Percentiles rank a stretch among this genome's conserved stretches.
These are phyloP conservation scores for Aspergillus tamarii DNA, from an alignment of 2,329 filamentous ascomycete genomes.

Conservation along the genomic window DNA sequence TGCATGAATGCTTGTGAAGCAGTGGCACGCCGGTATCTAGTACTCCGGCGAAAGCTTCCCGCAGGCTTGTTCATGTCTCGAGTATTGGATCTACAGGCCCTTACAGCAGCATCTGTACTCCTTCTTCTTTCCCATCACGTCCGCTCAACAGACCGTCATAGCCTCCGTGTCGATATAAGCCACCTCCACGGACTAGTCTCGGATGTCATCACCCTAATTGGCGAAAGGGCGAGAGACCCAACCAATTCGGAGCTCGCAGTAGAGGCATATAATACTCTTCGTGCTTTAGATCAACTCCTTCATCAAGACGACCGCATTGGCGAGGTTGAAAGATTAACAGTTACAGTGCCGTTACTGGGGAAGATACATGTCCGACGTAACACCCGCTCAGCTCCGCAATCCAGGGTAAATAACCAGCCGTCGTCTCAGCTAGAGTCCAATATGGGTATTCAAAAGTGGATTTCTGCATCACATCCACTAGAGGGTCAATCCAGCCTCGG, in stretches of 20 bases:
- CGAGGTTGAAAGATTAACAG: constrained; percentile 11
- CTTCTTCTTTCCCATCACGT: constrained; percentile 17
- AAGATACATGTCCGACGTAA: constrained; percentile 24
- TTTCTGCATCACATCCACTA: neutral
- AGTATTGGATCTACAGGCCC: constrained; percentile 22
- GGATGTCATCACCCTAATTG: constrained; percentile 16
- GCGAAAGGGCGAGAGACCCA: constrained; percentile 10
- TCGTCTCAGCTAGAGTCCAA: neutral
- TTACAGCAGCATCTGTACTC: constrained; percentile 18
- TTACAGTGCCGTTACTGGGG: constrained; percentile 23
- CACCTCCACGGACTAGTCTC: constrained; percentile 9
- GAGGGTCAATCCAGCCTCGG: neutral
- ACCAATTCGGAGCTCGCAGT: constrained; percentile 14
- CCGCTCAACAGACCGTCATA: constrained; percentile 10
- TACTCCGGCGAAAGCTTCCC: constrained; percentile 16
- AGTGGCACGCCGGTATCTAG: constrained; percentile 15
- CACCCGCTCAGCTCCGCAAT: neutral
- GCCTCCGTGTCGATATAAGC: constrained; percentile 14
- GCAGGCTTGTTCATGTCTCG: constrained; percentile 18
- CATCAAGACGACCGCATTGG: constrained; percentile 10
- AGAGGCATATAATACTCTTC: constrained; percentile 12
- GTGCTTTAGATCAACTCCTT: constrained; percentile 16
- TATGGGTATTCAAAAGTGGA: neutral
- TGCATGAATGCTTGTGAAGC: constrained; percentile 23
- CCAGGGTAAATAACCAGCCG: neutral